A percentile compares a stretch with the other conserved stretches of the same genome.
These are phyloP conservation scores for Aspergillus ellipticus DNA, from an alignment of 495 filamentous ascomycete genomes.

Conservation along the genomic window DNA sequence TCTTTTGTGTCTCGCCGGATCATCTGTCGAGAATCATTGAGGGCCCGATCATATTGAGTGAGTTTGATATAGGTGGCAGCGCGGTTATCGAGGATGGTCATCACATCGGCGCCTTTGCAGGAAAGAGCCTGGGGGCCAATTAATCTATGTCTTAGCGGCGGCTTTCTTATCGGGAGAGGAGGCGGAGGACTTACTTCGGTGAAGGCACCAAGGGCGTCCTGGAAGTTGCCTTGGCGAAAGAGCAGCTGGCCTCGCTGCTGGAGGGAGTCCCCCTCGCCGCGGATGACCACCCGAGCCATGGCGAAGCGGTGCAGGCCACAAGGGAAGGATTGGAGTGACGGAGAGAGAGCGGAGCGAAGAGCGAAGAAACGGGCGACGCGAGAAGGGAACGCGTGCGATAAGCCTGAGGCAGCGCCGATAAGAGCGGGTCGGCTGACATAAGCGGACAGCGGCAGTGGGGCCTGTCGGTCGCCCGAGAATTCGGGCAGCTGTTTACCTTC, in stretches of 20 bases:
- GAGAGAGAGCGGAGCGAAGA: neutral
- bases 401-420: too few relatives aligned
- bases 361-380: neutral
- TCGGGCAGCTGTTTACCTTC: neutral
- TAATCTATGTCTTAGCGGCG: neutral
- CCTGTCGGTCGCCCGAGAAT: neutral
- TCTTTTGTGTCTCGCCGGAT: slow-evolving; percentile 48
- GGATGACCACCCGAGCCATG: neutral
- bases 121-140: neutral
- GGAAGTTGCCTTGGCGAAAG: neutral
- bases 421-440: neutral
- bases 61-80: slow-evolving; percentile 59
- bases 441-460: neutral
- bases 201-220: neutral
- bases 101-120: neutral
- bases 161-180: neutral
- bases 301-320: neutral
- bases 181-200: neutral
- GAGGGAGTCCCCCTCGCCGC: neutral
- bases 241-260: slow-evolving; percentile 1
- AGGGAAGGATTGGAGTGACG: neutral
- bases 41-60: slow-evolving; percentile 47
- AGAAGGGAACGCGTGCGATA: neutral
- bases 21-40: slow-evolving; percentile 58
- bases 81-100: slow-evolving; percentile 52